Evolutionary conservation across 1,284 basidiomycete genomes (phyloP).

Genomic region (Fomitopsis palustris): DNA sequence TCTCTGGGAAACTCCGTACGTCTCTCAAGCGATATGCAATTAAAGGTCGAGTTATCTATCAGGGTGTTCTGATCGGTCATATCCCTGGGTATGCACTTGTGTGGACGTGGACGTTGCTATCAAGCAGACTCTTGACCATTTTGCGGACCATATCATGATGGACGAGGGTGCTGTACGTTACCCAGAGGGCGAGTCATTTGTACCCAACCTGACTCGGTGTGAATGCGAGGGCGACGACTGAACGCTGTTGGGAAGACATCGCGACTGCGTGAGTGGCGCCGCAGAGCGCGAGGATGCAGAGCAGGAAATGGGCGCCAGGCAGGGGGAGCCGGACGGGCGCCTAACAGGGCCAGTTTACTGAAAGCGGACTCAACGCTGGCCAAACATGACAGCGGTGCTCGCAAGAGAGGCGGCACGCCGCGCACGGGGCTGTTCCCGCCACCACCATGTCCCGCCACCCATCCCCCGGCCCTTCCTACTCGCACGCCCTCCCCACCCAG

Average conservation of each 20-base stretch:
- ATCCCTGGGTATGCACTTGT: not conserved
- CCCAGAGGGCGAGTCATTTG: not conserved
- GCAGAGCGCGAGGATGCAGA: not conserved
- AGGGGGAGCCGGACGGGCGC: constrained; percentile 16
- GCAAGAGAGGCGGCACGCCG: constrained; percentile 15
- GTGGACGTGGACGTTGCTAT: not conserved
- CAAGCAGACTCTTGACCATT: not conserved
- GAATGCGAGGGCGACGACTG: not conserved
- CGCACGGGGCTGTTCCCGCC: constrained; percentile 12
- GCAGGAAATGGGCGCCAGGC: not conserved
- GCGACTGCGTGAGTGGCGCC: not conserved
- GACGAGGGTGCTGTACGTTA: not conserved
- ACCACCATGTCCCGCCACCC: constrained; percentile 34
- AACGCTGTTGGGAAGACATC: not conserved
- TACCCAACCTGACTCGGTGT: not conserved
- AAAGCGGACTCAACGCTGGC: constrained; percentile 25
- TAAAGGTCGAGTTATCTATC: not conserved
- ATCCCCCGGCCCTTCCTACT: constrained; percentile 27
- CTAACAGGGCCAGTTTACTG: constrained; percentile 21
- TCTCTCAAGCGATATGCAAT: not conserved
- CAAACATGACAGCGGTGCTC: constrained; percentile 23
- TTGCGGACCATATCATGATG: not conserved
- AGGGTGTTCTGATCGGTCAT: not conserved
- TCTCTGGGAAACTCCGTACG: not conserved
- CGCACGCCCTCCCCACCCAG: constrained; percentile 2